A percentile compares a stretch with the other conserved stretches of the same genome.
These are phyloP conservation scores for Pseudogymnoascus sp. DNA, from an alignment of 2,329 filamentous ascomycete species.

Conservation along the genomic window DNA sequence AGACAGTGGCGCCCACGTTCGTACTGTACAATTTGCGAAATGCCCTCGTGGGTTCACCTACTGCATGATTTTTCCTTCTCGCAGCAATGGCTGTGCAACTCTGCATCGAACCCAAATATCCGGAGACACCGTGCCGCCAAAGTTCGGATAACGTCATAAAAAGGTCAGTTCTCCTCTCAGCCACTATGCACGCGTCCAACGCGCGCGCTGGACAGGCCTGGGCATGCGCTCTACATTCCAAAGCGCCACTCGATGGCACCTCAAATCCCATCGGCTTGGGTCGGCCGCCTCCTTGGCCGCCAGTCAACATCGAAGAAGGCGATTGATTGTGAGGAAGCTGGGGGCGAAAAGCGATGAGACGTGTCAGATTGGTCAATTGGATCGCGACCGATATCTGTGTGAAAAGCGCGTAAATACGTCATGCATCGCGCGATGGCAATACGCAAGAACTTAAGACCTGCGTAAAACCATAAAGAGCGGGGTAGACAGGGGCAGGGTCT, in stretches of 20 bases:
- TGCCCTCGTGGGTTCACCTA: neutral
- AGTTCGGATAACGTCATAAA: neutral
- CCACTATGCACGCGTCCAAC: neutral
- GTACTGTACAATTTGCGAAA: neutral
- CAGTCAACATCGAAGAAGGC: neutral
- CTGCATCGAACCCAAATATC: neutral
- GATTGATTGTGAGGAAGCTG: neutral
- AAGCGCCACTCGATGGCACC: neutral
- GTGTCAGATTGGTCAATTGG: slow-evolving; percentile 5
- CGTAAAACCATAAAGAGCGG: slow-evolving; percentile 10
- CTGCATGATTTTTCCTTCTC: neutral
- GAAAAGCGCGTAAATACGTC: slow-evolving; percentile 8
- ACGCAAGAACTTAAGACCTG: slow-evolving; percentile 9
- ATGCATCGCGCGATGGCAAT: slow-evolving; percentile 1
- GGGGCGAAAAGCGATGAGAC: neutral
- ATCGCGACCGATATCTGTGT: neutral
- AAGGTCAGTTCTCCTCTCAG: neutral
- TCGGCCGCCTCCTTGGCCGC: neutral
- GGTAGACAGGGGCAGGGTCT: slow-evolving; percentile 4
- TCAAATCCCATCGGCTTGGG: neutral
- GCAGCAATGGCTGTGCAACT: neutral
- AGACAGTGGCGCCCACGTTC: neutral
- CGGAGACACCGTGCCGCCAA: neutral
- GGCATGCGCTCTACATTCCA: neutral
- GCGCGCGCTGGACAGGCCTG: neutral